phyloP scores from a whole-genome alignment of 2,329 filamentous ascomycete species.

The Metarhizium brunneum region DNA sequence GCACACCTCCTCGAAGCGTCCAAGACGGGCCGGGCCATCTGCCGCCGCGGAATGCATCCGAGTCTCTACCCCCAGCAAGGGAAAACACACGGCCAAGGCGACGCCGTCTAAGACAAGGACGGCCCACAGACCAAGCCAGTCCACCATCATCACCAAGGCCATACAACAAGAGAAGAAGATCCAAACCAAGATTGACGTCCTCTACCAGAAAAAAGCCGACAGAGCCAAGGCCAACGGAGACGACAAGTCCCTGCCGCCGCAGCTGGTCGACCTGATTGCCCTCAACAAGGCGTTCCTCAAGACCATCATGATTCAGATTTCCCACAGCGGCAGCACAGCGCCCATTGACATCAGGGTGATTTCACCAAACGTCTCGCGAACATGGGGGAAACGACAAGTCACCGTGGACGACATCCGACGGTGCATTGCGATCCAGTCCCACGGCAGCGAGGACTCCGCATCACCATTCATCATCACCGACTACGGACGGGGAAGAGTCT shows the following conservation, averaged over 20 bases:
- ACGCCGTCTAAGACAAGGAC: conserved; percentile 18
- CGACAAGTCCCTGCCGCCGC: conserved; percentile 32
- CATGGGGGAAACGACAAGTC: conserved; percentile 66
- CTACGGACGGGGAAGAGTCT: conserved; percentile 46
- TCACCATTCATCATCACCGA: conserved; percentile 37
- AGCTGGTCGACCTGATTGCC: conserved; percentile 49
- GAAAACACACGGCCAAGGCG: conserved; percentile 22
- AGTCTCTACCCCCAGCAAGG: conserved; percentile 11
- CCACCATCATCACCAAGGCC: conserved; percentile 22
- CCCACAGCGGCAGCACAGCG: conserved; percentile 54
- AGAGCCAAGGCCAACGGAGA: conserved; percentile 18
- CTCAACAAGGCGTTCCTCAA: conserved; percentile 61
- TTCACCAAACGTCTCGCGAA: conserved; percentile 51
- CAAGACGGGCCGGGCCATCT: conserved; percentile 14
- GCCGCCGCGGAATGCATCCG: not conserved
- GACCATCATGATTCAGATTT: conserved; percentile 58
- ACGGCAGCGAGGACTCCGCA: conserved; percentile 16
- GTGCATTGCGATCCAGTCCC: conserved; percentile 52
- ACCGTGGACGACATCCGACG: conserved; percentile 55
- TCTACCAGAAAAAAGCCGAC: conserved; percentile 11
- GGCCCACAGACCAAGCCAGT: conserved; percentile 21
- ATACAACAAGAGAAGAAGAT: conserved; percentile 17
- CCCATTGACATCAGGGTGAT: conserved; percentile 56
- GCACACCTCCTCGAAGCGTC: conserved; percentile 2
- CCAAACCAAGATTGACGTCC: conserved; percentile 30